Percentiles rank a stretch among this genome's conserved stretches.
Conservation (phyloP, 2,329 filamentous ascomycete genomes). For the Cladophialophora exuberans region DNA sequence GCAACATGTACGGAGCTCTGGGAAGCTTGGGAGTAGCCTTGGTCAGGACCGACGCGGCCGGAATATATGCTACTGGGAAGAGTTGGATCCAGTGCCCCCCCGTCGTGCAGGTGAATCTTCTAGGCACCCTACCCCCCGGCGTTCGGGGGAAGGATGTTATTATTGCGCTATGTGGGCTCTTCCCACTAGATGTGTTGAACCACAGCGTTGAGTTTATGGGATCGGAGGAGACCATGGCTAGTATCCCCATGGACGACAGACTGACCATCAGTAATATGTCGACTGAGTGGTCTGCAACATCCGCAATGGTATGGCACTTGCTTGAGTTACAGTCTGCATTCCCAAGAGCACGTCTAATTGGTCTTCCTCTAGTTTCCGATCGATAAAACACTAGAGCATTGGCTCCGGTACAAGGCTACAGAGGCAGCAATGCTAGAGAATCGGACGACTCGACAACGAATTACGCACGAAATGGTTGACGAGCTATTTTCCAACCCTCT, state of each 20-base stretch:
- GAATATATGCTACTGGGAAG: slow-evolving; percentile 78
- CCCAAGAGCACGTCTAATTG: too few species aligned
- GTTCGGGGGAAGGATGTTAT: slow-evolving; percentile 96
- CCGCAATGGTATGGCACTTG: too few species aligned
- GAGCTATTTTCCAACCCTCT: slow-evolving; percentile 69
- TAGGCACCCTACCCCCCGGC: slow-evolving; percentile 72
- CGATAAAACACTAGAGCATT: slow-evolving; percentile 70
- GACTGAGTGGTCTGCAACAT: slow-evolving; percentile 40
- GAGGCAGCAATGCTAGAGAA: slow-evolving; percentile 57
- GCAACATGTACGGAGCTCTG: slow-evolving; percentile 79
- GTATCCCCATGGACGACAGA: slow-evolving; percentile 71
- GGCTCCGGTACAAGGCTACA: slow-evolving; percentile 78
- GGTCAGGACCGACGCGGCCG: slow-evolving; percentile 84
- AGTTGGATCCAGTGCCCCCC: slow-evolving; percentile 93
- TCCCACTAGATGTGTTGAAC: slow-evolving; percentile 87
- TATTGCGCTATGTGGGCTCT: slow-evolving; percentile 81
- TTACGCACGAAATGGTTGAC: slow-evolving; percentile 75
- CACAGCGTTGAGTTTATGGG: slow-evolving; percentile 88
- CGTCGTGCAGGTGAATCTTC: slow-evolving; percentile 77
- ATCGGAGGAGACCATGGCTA: slow-evolving; percentile 73
- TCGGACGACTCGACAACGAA: slow-evolving; percentile 52
- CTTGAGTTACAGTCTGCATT: too few species aligned
- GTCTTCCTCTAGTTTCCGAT: slow-evolving; percentile 85
- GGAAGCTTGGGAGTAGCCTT: slow-evolving; percentile 77
- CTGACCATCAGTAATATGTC: slow-evolving; percentile 58